Conservation (phyloP, 192 early-diverging fungal genomes). For the Coemansia nantahalensis region DNA sequence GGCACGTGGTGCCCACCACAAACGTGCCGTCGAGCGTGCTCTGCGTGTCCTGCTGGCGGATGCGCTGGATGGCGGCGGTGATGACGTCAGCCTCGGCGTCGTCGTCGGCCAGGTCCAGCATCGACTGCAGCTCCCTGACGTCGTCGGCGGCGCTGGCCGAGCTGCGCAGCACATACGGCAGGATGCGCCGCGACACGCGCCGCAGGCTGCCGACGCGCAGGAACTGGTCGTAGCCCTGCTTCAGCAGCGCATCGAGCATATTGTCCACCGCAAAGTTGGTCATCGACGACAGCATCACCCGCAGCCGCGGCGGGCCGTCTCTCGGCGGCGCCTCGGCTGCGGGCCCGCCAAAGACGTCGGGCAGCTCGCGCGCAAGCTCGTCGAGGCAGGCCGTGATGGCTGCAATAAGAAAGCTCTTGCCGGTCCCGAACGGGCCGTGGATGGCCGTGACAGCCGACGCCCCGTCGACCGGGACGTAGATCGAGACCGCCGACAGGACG, state of each 20-base stretch:
- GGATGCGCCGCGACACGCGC: conserved; percentile 62
- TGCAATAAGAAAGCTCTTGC: conserved; percentile 71
- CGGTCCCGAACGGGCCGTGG: conserved; percentile 65
- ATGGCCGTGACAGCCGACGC: conserved; percentile 32
- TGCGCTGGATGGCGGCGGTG: conserved; percentile 23
- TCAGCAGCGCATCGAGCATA: conserved; percentile 61
- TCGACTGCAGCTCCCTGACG: conserved; percentile 71
- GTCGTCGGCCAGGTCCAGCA: conserved; percentile 60
- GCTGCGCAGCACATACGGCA: conserved; percentile 60
- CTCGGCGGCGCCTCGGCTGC: neutral
- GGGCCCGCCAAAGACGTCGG: conserved; percentile 23
- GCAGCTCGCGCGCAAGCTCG: conserved; percentile 51
- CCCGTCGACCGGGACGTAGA: conserved; percentile 22
- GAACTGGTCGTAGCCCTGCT: conserved; percentile 65
- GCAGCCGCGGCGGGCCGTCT: conserved; percentile 38
- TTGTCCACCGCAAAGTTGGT: conserved; percentile 81
- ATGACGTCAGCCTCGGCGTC: conserved; percentile 53
- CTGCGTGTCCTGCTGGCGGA: conserved; percentile 47
- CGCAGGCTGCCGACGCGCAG: conserved; percentile 70
- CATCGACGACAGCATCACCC: conserved; percentile 65
- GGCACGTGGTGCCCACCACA: conserved; percentile 74
- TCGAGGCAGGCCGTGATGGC: conserved; percentile 62
- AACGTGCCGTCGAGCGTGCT: conserved; percentile 43
- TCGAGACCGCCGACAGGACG: conserved; percentile 32
- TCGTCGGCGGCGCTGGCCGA: conserved; percentile 54